Conservation (phyloP, 139 green algal species). For the Chlorella ohadii region DNA sequence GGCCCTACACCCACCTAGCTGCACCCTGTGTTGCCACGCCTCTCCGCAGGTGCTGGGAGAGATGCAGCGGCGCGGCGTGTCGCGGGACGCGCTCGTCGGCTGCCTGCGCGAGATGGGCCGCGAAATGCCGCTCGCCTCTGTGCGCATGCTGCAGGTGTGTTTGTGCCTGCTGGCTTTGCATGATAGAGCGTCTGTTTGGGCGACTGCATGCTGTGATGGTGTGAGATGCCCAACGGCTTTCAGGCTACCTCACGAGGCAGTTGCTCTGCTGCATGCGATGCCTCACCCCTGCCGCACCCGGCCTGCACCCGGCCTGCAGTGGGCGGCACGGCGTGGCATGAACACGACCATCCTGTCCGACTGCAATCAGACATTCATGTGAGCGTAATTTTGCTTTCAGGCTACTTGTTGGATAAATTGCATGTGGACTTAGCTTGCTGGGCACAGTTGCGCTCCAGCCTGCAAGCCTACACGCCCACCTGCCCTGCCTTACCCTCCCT, state of each 20-base stretch:
- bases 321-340: constrained; percentile 26
- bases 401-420: too few relatives aligned
- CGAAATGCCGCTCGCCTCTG: constrained; percentile 62
- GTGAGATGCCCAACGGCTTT: too few relatives aligned
- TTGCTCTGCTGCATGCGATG: neutral
- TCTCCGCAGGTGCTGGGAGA: constrained; percentile 55
- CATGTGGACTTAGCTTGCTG: too few relatives aligned
- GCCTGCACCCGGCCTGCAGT: constrained; percentile 20
- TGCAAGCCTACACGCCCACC: too few relatives aligned
- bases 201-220: too few relatives aligned
- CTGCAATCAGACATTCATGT: constrained; percentile 84
- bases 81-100: constrained; percentile 65
- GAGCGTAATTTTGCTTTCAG: too few relatives aligned
- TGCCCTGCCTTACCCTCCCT: too few relatives aligned
- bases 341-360: constrained; percentile 65
- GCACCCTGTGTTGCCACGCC: neutral
- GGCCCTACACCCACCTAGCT: neutral
- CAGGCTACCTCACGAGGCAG: too few relatives aligned
- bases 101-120: constrained; percentile 68
- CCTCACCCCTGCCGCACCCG: neutral
- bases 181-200: too few relatives aligned
- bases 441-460: too few relatives aligned
- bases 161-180: neutral
- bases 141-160: constrained; percentile 58
- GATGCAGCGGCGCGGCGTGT: constrained; percentile 77